Percentiles rank a stretch among this genome's conserved stretches.
Evolutionary conservation across 306 rosid genomes (phyloP).

Genomic region (Fragaria iinumae): DNA sequence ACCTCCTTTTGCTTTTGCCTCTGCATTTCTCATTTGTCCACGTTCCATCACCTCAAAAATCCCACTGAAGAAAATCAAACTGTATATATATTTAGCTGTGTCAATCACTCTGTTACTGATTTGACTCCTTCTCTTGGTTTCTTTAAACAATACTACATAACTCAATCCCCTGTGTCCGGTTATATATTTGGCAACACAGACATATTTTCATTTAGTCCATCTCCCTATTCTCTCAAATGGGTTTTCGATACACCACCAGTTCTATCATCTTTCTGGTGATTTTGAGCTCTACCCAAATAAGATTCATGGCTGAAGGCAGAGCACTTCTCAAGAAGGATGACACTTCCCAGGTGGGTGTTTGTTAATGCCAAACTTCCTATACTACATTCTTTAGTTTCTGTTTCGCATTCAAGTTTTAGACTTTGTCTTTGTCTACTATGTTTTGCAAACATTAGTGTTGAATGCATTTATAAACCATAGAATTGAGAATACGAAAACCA

Average conservation of each 20-base stretch:
- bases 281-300: conserved; percentile 52
- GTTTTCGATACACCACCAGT: conserved; percentile 22
- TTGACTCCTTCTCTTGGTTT: conserved; percentile 1
- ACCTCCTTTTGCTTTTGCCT: conserved; percentile 28
- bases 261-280: conserved; percentile 52
- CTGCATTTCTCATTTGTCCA: conserved; percentile 65
- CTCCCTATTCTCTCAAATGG: conserved; percentile 1
- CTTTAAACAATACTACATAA: background rate
- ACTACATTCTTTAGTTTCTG: background rate
- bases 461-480: background rate
- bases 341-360: conserved; percentile 41
- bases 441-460: background rate
- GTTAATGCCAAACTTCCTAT: background rate
- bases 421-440: background rate
- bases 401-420: background rate
- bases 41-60: conserved; percentile 64
- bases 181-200: background rate
- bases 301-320: conserved; percentile 61
- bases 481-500: too few relatives aligned
- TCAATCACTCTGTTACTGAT: conserved; percentile 5
- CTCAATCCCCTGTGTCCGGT: background rate
- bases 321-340: conserved; percentile 32
- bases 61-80: conserved; percentile 20
- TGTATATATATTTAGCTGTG: conserved; percentile 13
- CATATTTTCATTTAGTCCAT: background rate